Evolutionary conservation across 1,284 basidiomycete genomes (phyloP).

Genomic region (Spongiforma sp.): DNA sequence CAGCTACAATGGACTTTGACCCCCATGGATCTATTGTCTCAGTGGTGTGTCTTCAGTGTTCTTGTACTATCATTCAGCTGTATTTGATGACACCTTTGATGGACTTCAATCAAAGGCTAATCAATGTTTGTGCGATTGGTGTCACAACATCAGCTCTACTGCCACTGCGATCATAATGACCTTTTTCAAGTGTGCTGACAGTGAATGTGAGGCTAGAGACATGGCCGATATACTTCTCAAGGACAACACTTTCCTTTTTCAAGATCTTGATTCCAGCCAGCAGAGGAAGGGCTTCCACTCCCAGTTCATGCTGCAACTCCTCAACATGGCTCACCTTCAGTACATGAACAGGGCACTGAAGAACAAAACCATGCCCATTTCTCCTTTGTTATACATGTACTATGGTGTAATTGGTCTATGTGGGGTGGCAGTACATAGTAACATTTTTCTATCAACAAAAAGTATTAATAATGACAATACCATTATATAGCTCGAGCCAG

Average conservation of each 20-base stretch:
- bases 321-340: not conserved
- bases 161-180: not conserved
- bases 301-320: not conserved
- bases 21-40: too few relatives aligned
- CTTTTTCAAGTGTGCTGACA: not conserved
- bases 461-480: too few relatives aligned
- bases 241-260: not conserved
- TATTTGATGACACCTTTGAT: too few relatives aligned
- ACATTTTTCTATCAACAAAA: too few relatives aligned
- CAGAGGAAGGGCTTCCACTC: not conserved
- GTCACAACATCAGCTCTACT: not conserved
- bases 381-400: not conserved
- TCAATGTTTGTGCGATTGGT: not conserved
- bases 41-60: too few relatives aligned
- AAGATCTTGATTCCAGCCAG: not conserved
- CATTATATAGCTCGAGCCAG: not conserved
- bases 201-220: not conserved
- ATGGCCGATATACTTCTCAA: not conserved
- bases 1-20: too few relatives aligned
- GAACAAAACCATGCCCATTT: not conserved
- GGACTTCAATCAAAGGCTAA: too few relatives aligned
- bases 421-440: not conserved
- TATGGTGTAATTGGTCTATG: not conserved
- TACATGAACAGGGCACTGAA: not conserved
- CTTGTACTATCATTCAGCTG: too few relatives aligned